These are phyloP conservation scores for Chlamydomonas sp. DNA, from an alignment of 139 green algal species.

Conservation along the genomic window DNA sequence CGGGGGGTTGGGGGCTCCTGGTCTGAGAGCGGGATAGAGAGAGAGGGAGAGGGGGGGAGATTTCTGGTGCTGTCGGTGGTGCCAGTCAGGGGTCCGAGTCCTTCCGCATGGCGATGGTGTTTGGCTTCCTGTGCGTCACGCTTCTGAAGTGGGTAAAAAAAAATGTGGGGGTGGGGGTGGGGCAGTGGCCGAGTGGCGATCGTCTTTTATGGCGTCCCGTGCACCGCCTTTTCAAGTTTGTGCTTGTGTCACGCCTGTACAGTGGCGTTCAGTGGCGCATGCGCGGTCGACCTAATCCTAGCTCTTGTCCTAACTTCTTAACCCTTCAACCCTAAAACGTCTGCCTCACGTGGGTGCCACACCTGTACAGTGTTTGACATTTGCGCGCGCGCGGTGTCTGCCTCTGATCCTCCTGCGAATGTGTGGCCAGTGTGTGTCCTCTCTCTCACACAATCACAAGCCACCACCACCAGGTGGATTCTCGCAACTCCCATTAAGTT, in stretches of 20 bases:
- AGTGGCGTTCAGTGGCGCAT: not conserved
- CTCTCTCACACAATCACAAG: too few relatives aligned
- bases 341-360: constrained; percentile 38
- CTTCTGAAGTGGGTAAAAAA: constrained; percentile 69
- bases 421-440: too few relatives aligned
- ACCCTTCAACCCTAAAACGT: too few relatives aligned
- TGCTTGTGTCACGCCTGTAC: constrained; percentile 27
- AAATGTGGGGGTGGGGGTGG: constrained; percentile 26
- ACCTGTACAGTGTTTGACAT: not conserved
- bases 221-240: constrained; percentile 69
- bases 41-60: not conserved
- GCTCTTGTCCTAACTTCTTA: too few relatives aligned
- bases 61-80: constrained; percentile 73
- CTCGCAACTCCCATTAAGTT: constrained; percentile 76
- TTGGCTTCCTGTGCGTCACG: constrained; percentile 62
- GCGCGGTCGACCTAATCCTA: too few relatives aligned
- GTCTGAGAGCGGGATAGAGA: too few relatives aligned
- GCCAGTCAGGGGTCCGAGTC: constrained; percentile 16
- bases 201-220: not conserved
- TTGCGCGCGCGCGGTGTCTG: not conserved
- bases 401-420: too few relatives aligned
- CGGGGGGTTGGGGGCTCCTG: not conserved
- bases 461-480: constrained; percentile 60
- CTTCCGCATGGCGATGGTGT: constrained; percentile 29
- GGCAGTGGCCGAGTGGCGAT: not conserved